Base-by-base conservation (phyloP, 805 yeast genomes). In the Metschnikowia cerradonensis region DNA sequence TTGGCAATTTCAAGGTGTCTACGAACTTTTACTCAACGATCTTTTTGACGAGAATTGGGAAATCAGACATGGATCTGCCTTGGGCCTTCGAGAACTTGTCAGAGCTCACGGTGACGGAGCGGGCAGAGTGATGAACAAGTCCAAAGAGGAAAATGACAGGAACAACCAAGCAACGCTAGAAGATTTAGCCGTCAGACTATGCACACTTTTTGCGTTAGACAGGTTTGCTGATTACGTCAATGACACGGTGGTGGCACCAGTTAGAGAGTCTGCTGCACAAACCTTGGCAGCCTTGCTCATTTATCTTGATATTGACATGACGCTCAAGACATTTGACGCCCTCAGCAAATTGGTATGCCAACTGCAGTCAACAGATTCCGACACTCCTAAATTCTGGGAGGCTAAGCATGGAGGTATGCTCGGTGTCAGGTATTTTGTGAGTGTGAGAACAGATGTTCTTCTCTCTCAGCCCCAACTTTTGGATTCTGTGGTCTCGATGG, bases 171-270 rank as follows among this genome's bases (percentile, higher is more conserved):
- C 75, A 41, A 86, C 91, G 48, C 72, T 94, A 34, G 96, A 94
- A 66, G 98, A 94, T 67, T 74, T 92, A 51, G 86, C 95, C 3
- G 89, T 94, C 17, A 77, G 97, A 54, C 64, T 94, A 42, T 77
- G 96, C 61, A 86, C 96, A 5, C 73, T 94, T 11, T 89, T 94
- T 67, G 92, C 97, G 2, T 73, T 94, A 48, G 99, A 94, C 69
- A 72, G 98, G 59, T 94, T 94, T 69, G 98, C 97, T 43, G 99
- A 94, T 71, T 94, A 88, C 67, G 96, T 94, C 32, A 86, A 96
- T 40, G 99, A 94, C 64, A 95, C 96, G 6, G 99, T 94, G 13
- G 96, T 94, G 36, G 98, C 98, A 0, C 99, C 99, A 1, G 98
- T 94, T 4, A 75, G 99, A 63, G 99, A 95, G 68, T 90, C 96